These are phyloP conservation scores for Metarhizium anisopliae DNA, from an alignment of 2,329 filamentous ascomycete species.

Conservation along the genomic window DNA sequence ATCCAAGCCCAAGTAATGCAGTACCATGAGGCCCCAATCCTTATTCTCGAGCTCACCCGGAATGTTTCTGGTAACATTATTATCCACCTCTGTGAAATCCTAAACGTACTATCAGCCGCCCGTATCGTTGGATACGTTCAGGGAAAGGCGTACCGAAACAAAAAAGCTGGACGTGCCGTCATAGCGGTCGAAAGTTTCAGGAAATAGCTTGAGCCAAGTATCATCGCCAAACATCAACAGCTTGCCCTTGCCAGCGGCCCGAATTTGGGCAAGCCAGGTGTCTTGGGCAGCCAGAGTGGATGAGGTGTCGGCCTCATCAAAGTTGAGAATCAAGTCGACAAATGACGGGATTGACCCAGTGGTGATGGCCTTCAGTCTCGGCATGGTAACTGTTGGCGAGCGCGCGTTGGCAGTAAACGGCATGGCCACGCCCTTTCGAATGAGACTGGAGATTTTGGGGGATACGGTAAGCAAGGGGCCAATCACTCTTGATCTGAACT, in stretches of 20 bases:
- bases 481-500: neutral
- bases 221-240: slow-evolving; percentile 96
- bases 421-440: slow-evolving; percentile 71
- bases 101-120: slow-evolving; percentile 23
- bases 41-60: slow-evolving; percentile 61
- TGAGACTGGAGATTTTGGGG: slow-evolving; percentile 50
- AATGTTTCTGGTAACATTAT: slow-evolving; percentile 91
- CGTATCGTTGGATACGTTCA: neutral
- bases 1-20: slow-evolving; percentile 93
- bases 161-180: slow-evolving; percentile 98
- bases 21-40: slow-evolving; percentile 89
- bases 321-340: slow-evolving; percentile 91
- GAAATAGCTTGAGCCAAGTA: slow-evolving; percentile 96
- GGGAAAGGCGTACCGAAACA: slow-evolving; percentile 67
- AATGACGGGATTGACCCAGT: slow-evolving; percentile 98
- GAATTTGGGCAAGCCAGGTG: slow-evolving; percentile 93
- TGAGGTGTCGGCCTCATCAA: slow-evolving; percentile 86
- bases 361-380: slow-evolving; percentile 91
- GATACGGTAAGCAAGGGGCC: slow-evolving; percentile 2
- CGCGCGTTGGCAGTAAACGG: slow-evolving; percentile 94
- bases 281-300: slow-evolving; percentile 84
- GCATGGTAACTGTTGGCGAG: slow-evolving; percentile 98
- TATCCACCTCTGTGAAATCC: slow-evolving; percentile 97
- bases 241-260: slow-evolving; percentile 59
- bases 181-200: slow-evolving; percentile 71